A percentile compares a stretch with the other conserved stretches of the same genome.
Evolutionary conservation across 2,329 filamentous ascomycete species (phyloP).

Genomic region (Sporothrix euskadiensis): DNA sequence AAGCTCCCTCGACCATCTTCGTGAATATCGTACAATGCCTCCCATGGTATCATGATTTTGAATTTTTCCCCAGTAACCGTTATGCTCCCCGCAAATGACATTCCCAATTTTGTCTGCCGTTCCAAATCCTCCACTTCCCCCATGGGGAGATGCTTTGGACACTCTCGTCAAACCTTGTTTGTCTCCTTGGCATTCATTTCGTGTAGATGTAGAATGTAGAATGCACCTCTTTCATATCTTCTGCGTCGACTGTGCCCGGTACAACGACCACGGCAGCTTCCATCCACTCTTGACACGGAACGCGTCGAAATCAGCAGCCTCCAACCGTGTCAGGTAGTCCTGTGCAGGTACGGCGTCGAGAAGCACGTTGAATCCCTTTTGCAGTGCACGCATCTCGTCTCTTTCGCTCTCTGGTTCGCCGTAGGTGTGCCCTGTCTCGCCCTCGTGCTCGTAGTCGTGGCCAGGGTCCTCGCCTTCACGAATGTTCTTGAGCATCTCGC

Average conservation of each 20-base stretch:
- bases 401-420: conserved; percentile 39
- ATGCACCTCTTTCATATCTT: conserved; percentile 43
- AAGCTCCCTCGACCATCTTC: not conserved
- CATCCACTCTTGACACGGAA: conserved; percentile 70
- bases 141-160: not conserved
- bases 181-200: not conserved
- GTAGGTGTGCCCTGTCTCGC: conserved; percentile 68
- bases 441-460: conserved; percentile 85
- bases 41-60: conserved; percentile 16
- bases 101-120: not conserved
- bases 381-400: conserved; percentile 52
- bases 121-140: not conserved
- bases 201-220: not conserved
- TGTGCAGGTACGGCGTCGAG: conserved; percentile 77
- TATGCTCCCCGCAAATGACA: not conserved
- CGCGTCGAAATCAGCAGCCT: conserved; percentile 80
- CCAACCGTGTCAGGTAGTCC: conserved; percentile 74
- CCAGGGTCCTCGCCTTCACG: conserved; percentile 71
- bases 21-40: conserved; percentile 18
- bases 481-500: conserved; percentile 85
- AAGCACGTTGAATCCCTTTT: conserved; percentile 70
- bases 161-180: not conserved
- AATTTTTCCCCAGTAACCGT: not conserved
- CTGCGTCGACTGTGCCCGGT: conserved; percentile 53
- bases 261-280: conserved; percentile 80